Conservation (phyloP, 169 alveolate genomes). For the Pseudocohnilembus persalinus region DNA sequence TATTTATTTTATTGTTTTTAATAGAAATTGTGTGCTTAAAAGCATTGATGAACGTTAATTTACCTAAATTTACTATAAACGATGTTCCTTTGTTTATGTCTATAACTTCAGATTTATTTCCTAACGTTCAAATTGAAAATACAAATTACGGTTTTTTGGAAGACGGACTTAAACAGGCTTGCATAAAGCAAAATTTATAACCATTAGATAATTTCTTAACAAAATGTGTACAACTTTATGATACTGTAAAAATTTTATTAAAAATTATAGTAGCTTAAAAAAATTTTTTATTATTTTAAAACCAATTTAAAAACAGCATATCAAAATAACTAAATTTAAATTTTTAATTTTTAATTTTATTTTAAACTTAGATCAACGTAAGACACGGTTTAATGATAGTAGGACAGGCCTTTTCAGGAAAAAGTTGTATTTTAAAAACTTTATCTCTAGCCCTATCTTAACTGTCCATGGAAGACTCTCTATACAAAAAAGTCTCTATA, state of each 20-base stretch:
- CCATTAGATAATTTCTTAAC: constrained; percentile 63
- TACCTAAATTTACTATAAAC: constrained; percentile 90
- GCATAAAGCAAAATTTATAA: constrained; percentile 54
- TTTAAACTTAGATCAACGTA: constrained; percentile 43
- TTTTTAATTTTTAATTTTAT: too few relatives aligned
- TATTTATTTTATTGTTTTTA: too few relatives aligned
- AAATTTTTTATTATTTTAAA: too few relatives aligned
- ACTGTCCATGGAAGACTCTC: constrained; percentile 52
- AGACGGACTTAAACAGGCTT: constrained; percentile 50
- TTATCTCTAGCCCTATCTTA: not conserved
- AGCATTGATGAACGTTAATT: constrained; percentile 89
- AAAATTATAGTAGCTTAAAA: too few relatives aligned
- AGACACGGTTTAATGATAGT: constrained; percentile 85
- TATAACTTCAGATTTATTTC: constrained; percentile 93
- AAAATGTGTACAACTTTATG: constrained; percentile 78
- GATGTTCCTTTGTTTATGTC: constrained; percentile 90
- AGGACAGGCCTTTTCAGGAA: constrained; percentile 36
- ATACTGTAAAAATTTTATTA: constrained; percentile 59
- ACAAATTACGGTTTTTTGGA: constrained; percentile 51
- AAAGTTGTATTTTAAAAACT: constrained; percentile 46
- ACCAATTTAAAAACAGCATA: too few relatives aligned
- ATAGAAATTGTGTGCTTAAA: constrained; percentile 80
- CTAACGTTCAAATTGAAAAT: constrained; percentile 82
- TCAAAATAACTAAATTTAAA: too few relatives aligned
- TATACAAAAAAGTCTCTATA: constrained; percentile 65